Percentiles rank a stretch among this genome's conserved stretches.
Evolutionary conservation across 345 rosid species (phyloP).

Genomic region (Populus alba): DNA sequence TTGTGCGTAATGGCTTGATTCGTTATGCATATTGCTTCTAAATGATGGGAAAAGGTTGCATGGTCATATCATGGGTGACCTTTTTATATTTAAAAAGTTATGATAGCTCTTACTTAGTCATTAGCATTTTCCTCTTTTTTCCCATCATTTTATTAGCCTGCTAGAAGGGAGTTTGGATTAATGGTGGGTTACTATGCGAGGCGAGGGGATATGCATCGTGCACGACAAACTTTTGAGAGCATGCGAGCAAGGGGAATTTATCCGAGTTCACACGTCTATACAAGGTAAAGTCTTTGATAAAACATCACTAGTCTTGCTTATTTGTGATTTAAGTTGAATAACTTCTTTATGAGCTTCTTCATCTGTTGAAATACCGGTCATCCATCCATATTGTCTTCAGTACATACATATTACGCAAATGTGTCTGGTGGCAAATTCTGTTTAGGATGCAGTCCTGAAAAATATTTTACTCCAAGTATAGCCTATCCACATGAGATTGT

Average conservation of each 20-base stretch:
- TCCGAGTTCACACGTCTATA: constrained; percentile 83
- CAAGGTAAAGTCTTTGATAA: constrained; percentile 50
- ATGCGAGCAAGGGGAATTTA: constrained; percentile 91
- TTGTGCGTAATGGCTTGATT: background rate
- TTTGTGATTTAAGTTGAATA: background rate
- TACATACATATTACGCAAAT: background rate
- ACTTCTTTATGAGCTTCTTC: constrained; percentile 1
- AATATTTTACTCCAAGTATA: background rate
- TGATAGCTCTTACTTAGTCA: background rate
- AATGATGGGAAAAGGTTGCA: background rate
- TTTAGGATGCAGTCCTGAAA: background rate
- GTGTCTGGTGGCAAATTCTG: background rate
- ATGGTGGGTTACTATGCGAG: constrained; percentile 93
- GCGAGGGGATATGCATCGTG: constrained; percentile 95
- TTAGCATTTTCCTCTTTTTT: constrained; percentile 2
- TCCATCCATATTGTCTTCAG: background rate
- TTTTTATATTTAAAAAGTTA: background rate
- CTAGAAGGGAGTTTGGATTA: constrained; percentile 91
- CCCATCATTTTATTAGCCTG: constrained; percentile 54
- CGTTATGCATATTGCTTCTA: background rate
- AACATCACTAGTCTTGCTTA: background rate
- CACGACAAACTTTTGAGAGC: constrained; percentile 86
- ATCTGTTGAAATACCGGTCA: background rate
- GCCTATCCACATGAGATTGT: background rate
- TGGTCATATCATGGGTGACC: background rate